Evolutionary conservation across 192 early-diverging fungal genomes (phyloP), one percentile per base, ranked within the genome.

Genomic region (Glomus cerebriforme): DNA sequence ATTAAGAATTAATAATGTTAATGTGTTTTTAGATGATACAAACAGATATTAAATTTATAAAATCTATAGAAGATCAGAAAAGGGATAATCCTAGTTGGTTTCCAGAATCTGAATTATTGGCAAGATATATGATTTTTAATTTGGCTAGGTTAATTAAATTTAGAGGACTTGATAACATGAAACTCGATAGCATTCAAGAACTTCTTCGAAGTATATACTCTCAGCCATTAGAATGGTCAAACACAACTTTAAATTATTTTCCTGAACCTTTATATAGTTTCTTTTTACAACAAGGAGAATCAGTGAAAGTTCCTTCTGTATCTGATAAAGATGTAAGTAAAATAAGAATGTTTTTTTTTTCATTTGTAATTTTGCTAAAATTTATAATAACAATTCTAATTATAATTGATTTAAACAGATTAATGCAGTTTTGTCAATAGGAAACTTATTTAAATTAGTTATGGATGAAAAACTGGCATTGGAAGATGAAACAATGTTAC

Each of bases 91-190:
- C 82, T 9, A 87, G 82, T 22, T 90, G 88, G 89, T 91, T 91
- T 81, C 84, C 86, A 5, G 90, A 90, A 66, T 90, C 89, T 1
- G 90, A 91, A 78, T 84, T 86, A 49, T 79, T 91, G 31, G 89
- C 90, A 4, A 81, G 90, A 31, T 71, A 80, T 17, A 82, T 88
- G 60, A 88, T 91, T 5, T 66, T 83, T 58, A 89, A 84, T 45
- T 81, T 91, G 24, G 83, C 84, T 7, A 79, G 88, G 8, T 72
- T 91, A 17, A 83, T 91, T 26, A 90, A 91, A 59, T 47, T 59
- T 75, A 78, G 86, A 79, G 89, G 89, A 9, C 82, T 87, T 32
- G 83, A 85, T 26, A 88, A 90, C 72, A 82, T 88, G n/a, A 79
- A 82, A 29, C 80, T 81, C 1, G 89, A 88, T 12, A 83, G 83